Conservation (phyloP, 2,329 filamentous ascomycete genomes). For the Fusarium dlaminii region DNA sequence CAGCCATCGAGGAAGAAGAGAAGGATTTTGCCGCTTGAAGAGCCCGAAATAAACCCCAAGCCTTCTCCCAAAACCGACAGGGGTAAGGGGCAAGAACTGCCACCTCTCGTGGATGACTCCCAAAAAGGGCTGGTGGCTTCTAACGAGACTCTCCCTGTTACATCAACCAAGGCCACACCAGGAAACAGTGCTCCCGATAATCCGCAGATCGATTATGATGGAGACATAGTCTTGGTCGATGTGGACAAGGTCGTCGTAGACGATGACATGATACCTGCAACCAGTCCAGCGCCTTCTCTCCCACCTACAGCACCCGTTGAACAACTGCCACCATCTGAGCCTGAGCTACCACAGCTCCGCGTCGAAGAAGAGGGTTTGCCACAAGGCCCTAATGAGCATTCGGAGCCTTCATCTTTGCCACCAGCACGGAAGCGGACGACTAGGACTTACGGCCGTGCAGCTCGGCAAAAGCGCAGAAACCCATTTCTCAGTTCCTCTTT, state of each 20-base stretch:
- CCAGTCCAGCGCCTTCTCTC: conserved; percentile 48
- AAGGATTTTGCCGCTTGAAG: conserved; percentile 13
- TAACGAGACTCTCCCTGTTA: conserved; percentile 35
- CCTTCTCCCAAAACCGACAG: background rate
- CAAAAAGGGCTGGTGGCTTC: conserved; percentile 40
- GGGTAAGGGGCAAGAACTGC: conserved; percentile 22
- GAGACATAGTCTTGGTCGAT: conserved; percentile 13
- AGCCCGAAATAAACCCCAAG: background rate
- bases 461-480: conserved; percentile 33
- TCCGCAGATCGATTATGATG: conserved; percentile 16
- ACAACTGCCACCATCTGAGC: conserved; percentile 40
- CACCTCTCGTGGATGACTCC: conserved; percentile 38
- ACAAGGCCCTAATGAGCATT: conserved; percentile 18
- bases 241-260: conserved; percentile 34
- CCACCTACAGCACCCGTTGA: conserved; percentile 38
- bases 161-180: conserved; percentile 49
- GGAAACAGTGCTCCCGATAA: conserved; percentile 27
- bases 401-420: conserved; percentile 44
- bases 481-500: conserved; percentile 46
- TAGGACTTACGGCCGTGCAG: conserved; percentile 37
- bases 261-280: conserved; percentile 53
- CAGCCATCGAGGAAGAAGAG: conserved; percentile 43
- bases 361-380: conserved; percentile 29
- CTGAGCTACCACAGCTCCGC: conserved; percentile 48
- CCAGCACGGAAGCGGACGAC: conserved; percentile 29